These are phyloP conservation scores for Dictyophora rubrovolvata DNA, from an alignment of 768 basidiomycete species.

Conservation along the genomic window DNA sequence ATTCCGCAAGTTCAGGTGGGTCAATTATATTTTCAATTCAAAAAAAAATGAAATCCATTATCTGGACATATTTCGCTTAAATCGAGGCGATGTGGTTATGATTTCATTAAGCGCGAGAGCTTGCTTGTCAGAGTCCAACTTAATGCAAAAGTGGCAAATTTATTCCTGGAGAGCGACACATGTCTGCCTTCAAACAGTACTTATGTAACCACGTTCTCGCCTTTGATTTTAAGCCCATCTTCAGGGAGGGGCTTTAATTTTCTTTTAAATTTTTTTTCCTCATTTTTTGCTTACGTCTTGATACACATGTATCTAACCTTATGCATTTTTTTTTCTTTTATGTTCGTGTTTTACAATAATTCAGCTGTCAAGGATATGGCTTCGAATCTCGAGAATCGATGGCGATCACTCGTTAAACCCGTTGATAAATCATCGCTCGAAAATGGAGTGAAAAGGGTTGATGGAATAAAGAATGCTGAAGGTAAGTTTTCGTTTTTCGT, in stretches of 20 bases:
- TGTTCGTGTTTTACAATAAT: constrained; percentile 25
- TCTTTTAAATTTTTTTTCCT: constrained; percentile 10
- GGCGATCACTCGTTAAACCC: constrained; percentile 53
- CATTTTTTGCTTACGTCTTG: constrained; percentile 22
- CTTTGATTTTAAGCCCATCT: not conserved
- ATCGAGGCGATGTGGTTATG: not conserved
- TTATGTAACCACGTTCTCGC: not conserved
- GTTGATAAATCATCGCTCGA: constrained; percentile 21
- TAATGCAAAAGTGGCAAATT: not conserved
- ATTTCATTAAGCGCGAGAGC: not conserved
- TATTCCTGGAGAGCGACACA: not conserved
- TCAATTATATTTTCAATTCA: constrained; percentile 15
- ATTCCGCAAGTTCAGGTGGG: constrained; percentile 75
- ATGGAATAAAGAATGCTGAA: constrained; percentile 37
- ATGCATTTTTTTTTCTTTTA: constrained; percentile 28
- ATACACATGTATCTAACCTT: constrained; percentile 57
- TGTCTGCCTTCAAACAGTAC: not conserved
- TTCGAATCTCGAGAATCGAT: constrained; percentile 74
- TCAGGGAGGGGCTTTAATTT: constrained; percentile 3
- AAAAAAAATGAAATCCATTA: not conserved
- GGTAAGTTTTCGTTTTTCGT: constrained; percentile 63
- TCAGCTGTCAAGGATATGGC: constrained; percentile 93
- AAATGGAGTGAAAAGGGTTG: constrained; percentile 24
- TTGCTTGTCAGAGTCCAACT: not conserved
- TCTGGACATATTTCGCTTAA: not conserved